Evolutionary conservation across 345 rosid genomes (phyloP).

Genomic region (Nephelium lappaceum): DNA sequence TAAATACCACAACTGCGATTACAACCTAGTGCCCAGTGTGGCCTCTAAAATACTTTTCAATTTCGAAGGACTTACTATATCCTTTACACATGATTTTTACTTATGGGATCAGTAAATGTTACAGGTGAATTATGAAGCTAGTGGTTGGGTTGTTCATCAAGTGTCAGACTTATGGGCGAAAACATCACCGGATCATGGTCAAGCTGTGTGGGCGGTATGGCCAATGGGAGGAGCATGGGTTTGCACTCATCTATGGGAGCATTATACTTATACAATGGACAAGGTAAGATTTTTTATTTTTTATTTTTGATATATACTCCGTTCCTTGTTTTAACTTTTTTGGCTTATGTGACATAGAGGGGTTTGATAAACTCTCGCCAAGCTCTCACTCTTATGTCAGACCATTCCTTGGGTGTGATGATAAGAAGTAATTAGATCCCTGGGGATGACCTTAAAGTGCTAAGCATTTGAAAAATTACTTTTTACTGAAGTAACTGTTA

Average conservation of each 20-base stretch:
- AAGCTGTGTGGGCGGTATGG: constrained; percentile 89
- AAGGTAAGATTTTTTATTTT: constrained; percentile 49
- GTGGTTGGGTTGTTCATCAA: constrained; percentile 95
- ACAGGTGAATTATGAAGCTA: constrained; percentile 86
- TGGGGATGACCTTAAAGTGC: background rate
- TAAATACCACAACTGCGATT: background rate
- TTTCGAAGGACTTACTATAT: background rate
- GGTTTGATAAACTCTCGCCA: background rate
- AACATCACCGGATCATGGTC: constrained; percentile 76
- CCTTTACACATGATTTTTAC: background rate
- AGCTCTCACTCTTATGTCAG: background rate
- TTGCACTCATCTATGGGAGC: constrained; percentile 96
- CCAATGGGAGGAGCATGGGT: constrained; percentile 99
- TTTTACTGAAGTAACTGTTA: no score
- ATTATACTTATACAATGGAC: constrained; percentile 80
- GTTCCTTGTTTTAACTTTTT: background rate
- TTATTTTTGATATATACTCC: constrained; percentile 1
- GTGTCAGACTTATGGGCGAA: constrained; percentile 91
- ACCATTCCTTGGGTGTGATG: background rate
- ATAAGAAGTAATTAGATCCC: background rate
- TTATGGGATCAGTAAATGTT: background rate
- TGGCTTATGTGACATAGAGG: background rate
- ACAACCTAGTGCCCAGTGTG: background rate
- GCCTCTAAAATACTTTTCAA: background rate
- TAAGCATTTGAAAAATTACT: background rate